Percentiles rank a stretch among this genome's conserved stretches.
phyloP scores from a whole-genome alignment of 768 basidiomycete genomes.

The Agaricus blazei region DNA sequence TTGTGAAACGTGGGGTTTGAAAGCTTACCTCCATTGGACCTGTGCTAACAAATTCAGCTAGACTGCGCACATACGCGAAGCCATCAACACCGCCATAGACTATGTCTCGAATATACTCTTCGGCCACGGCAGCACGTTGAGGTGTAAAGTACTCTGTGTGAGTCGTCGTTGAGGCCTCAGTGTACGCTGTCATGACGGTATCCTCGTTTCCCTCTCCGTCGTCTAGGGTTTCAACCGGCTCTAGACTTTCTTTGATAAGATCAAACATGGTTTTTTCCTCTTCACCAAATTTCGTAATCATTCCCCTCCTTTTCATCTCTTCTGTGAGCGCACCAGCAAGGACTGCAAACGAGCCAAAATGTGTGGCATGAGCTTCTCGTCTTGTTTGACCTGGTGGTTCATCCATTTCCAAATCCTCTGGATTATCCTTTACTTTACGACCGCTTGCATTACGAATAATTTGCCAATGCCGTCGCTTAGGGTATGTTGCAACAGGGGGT shows the following conservation, averaged over 20 bases:
- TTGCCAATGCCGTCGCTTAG: conserved; percentile 56
- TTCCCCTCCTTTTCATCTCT: conserved; percentile 33
- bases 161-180: conserved; percentile 14
- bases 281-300: conserved; percentile 19
- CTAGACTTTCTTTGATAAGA: conserved; percentile 32
- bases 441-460: conserved; percentile 45
- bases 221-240: conserved; percentile 23
- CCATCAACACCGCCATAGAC: conserved; percentile 80
- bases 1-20: conserved; percentile 1
- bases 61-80: conserved; percentile 67
- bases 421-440: conserved; percentile 50
- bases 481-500: conserved; percentile 11
- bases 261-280: conserved; percentile 29
- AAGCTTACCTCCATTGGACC: conserved; percentile 22
- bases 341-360: conserved; percentile 59
- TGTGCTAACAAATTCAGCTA: conserved; percentile 66
- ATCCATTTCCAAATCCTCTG: conserved; percentile 37
- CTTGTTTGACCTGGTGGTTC: conserved; percentile 41
- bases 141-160: conserved; percentile 42
- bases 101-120: conserved; percentile 65
- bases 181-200: conserved; percentile 12
- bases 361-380: conserved; percentile 48
- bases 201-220: conserved; percentile 11
- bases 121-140: conserved; percentile 46
- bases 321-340: conserved; percentile 44